Evolutionary conservation across 1,284 basidiomycete species (phyloP).

Genomic region (Cryptococcus sp.): DNA sequence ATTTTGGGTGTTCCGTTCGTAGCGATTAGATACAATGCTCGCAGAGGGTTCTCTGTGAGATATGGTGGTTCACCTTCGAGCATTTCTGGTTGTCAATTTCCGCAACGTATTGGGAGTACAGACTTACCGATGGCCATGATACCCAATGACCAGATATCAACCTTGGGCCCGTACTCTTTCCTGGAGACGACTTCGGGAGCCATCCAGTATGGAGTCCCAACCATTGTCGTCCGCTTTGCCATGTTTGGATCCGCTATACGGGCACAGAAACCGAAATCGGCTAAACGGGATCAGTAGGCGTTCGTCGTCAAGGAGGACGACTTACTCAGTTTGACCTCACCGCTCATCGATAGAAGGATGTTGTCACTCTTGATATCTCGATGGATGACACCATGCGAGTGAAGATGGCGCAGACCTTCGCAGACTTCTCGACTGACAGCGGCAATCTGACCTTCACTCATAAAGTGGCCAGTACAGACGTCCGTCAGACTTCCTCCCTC

Average conservation of each 20-base stretch:
- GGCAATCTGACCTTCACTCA: conserved; percentile 90
- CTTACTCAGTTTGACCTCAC: conserved; percentile 86
- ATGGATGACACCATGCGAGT: conserved; percentile 92
- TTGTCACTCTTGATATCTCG: conserved; percentile 99
- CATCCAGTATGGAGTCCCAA: conserved; percentile 99
- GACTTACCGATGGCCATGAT: conserved; percentile 94
- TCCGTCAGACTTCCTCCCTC: conserved; percentile 87
- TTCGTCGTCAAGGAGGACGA: background rate
- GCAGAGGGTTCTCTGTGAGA: conserved; percentile 91
- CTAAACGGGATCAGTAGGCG: conserved; percentile 49
- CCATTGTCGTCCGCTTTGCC: conserved; percentile 98
- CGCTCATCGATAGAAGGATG: conserved; percentile 82
- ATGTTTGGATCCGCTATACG: conserved; percentile 87
- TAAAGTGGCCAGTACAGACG: conserved; percentile 92
- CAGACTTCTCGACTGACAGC: conserved; percentile 86
- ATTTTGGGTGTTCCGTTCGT: conserved; percentile 98
- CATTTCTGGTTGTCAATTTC: conserved; percentile 66
- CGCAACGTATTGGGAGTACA: background rate
- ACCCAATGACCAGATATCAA: conserved; percentile 96
- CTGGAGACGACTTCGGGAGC: conserved; percentile 97
- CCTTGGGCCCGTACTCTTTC: conserved; percentile 98
- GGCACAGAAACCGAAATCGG: conserved; percentile 98
- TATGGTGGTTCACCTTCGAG: conserved; percentile 99
- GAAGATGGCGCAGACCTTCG: conserved; percentile 86
- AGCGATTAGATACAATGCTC: conserved; percentile 92